Conservation (phyloP, 169 alveolate species). For the Plasmodium sp. region DNA sequence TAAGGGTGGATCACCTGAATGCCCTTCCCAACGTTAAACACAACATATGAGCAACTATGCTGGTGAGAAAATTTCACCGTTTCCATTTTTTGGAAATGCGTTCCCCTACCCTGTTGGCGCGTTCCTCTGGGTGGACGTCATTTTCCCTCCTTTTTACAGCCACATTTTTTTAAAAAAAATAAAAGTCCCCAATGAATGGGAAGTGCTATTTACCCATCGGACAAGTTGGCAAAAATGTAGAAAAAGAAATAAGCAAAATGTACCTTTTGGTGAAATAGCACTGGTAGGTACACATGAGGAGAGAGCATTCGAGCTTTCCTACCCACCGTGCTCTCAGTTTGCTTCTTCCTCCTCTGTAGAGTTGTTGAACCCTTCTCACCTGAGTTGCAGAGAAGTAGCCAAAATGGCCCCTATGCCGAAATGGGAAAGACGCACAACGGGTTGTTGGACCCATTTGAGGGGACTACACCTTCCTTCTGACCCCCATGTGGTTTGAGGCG, state of each 20-base stretch:
- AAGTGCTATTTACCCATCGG: neutral
- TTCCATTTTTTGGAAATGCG: neutral
- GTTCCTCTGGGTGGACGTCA: neutral
- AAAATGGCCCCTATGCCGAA: neutral
- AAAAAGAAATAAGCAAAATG: neutral
- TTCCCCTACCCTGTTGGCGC: neutral
- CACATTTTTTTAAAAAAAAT: neutral
- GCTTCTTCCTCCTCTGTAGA: neutral
- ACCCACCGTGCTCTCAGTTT: neutral
- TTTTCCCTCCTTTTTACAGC: neutral
- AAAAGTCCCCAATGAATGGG: neutral
- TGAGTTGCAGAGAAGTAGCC: neutral
- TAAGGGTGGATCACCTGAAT: neutral
- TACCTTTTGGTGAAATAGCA: neutral
- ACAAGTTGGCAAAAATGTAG: neutral
- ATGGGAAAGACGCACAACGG: neutral
- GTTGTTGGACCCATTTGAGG: neutral
- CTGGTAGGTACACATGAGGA: neutral
- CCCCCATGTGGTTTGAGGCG: neutral
- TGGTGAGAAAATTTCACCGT: neutral
- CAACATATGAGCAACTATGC: neutral
- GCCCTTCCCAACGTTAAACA: neutral
- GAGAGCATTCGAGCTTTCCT: neutral
- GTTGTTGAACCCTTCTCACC: neutral
- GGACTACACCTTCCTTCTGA: neutral